A percentile compares a stretch with the other conserved stretches of the same genome.
Conservation (phyloP, 2,329 filamentous ascomycete species). For the Aspergillus tanneri region DNA sequence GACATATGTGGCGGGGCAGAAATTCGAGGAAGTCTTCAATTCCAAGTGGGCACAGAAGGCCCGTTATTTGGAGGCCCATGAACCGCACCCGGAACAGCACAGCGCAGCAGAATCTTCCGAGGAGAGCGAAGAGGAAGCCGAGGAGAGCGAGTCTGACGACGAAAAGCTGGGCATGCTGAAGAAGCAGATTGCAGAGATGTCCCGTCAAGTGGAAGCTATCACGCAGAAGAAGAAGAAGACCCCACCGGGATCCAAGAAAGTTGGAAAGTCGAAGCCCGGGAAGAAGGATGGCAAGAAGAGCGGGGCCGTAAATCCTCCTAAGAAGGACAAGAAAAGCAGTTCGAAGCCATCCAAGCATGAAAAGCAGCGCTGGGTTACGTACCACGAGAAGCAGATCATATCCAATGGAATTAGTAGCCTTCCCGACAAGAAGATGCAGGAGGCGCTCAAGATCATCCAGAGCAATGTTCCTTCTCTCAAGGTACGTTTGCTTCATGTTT, state of each 20-base stretch:
- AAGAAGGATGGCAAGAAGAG: conserved; percentile 42
- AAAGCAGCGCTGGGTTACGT: conserved; percentile 66
- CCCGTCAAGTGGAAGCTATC: conserved; percentile 61
- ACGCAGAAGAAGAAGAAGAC: conserved; percentile 61
- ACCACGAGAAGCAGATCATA: conserved; percentile 86
- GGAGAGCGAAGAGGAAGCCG: conserved; percentile 70
- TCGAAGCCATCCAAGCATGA: conserved; percentile 42
- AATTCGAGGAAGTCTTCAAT: conserved; percentile 74
- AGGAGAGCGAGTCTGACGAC: conserved; percentile 63
- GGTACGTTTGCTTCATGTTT: conserved; percentile 39
- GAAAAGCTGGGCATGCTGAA: conserved; percentile 65
- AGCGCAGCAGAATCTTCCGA: conserved; percentile 65
- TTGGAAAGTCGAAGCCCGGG: conserved; percentile 28
- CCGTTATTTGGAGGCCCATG: conserved; percentile 75
- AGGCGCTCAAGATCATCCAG: conserved; percentile 87
- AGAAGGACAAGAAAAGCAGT: conserved; percentile 56
- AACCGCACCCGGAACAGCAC: conserved; percentile 62
- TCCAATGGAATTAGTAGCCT: conserved; percentile 81
- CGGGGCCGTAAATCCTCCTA: conserved; percentile 46
- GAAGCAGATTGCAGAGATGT: conserved; percentile 71
- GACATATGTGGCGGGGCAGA: conserved; percentile 69
- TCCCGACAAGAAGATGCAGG: conserved; percentile 71
- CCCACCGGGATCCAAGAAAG: conserved; percentile 53
- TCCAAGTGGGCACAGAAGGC: conserved; percentile 74
- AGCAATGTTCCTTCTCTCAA: conserved; percentile 73